Evolutionary conservation across 2,329 filamentous ascomycete genomes (phyloP).

Genomic region (Penicillium hesseltinei): DNA sequence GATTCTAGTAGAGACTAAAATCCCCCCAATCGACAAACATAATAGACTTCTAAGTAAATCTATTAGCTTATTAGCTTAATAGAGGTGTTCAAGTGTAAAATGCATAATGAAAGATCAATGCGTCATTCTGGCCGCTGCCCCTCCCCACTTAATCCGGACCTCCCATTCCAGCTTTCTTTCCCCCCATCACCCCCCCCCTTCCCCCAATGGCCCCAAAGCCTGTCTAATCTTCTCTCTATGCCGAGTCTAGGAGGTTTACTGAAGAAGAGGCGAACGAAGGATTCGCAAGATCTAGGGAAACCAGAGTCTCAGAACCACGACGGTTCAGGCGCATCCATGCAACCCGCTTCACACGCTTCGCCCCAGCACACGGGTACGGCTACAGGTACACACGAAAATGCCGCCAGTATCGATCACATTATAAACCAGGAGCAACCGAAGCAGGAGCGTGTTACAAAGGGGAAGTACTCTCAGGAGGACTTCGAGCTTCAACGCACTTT

Average conservation of each 20-base stretch:
- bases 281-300: slow-evolving; percentile 53
- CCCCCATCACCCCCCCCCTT: slow-evolving; percentile 19
- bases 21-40: neutral
- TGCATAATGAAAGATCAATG: slow-evolving; percentile 22
- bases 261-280: slow-evolving; percentile 98
- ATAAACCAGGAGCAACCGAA: slow-evolving; percentile 55
- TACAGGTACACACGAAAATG: slow-evolving; percentile 54
- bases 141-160: slow-evolving; percentile 25
- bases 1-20: neutral
- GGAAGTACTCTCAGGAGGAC: slow-evolving; percentile 91
- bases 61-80: neutral
- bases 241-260: slow-evolving; percentile 85
- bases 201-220: slow-evolving; percentile 13
- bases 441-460: slow-evolving; percentile 73
- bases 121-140: slow-evolving; percentile 27
- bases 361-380: slow-evolving; percentile 44
- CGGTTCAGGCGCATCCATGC: slow-evolving; percentile 36
- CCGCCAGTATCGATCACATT: slow-evolving; percentile 78
- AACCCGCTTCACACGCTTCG: slow-evolving; percentile 40
- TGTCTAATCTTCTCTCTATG: slow-evolving; percentile 57
- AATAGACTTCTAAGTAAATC: neutral
- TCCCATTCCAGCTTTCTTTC: slow-evolving; percentile 26
- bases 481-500: slow-evolving; percentile 88
- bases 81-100: neutral
- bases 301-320: slow-evolving; percentile 13